phyloP scores from a whole-genome alignment of 2,329 filamentous ascomycete species.

The Arthroderma uncinatum region DNA sequence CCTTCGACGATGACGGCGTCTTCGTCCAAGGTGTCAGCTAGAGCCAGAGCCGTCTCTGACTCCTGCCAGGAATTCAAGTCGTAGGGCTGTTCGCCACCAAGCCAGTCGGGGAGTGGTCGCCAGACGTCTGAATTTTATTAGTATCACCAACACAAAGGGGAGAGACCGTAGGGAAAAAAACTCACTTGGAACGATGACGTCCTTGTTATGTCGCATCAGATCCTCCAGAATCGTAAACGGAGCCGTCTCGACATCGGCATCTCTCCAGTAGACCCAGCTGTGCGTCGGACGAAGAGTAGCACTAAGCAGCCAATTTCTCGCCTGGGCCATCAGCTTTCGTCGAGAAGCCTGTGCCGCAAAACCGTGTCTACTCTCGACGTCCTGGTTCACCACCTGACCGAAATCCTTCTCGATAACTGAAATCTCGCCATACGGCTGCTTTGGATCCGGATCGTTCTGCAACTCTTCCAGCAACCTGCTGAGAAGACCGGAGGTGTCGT shows the following conservation, averaged over 20 bases:
- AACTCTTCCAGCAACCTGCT: constrained; percentile 64
- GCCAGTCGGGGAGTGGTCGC: constrained; percentile 97
- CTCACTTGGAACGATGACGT: constrained; percentile 96
- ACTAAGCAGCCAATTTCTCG: constrained; percentile 90
- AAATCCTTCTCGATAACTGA: constrained; percentile 99
- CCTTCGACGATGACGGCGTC: constrained; percentile 98
- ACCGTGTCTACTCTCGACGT: constrained; percentile 93
- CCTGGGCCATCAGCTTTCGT: constrained; percentile 95
- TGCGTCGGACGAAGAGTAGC: constrained; percentile 88
- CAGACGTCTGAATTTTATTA: constrained; percentile 62
- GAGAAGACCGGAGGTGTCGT: constrained; percentile 69
- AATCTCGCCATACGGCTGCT: constrained; percentile 84
- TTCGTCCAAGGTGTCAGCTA: constrained; percentile 91
- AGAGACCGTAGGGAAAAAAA: constrained; percentile 21
- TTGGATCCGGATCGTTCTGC: constrained; percentile 67
- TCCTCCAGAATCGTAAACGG: constrained; percentile 95
- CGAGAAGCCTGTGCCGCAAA: constrained; percentile 91
- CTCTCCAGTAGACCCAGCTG: constrained; percentile 98
- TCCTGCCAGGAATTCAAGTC: constrained; percentile 99
- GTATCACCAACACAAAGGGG: constrained; percentile 13
- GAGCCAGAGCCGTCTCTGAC: constrained; percentile 84
- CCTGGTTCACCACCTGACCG: constrained; percentile 93
- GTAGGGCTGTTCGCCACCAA: constrained; percentile 95
- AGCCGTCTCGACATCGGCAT: constrained; percentile 95
- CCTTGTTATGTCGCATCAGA: constrained; percentile 97